Percentiles rank a stretch among this genome's conserved stretches.
phyloP scores from a whole-genome alignment of 805 yeast genomes.

The Candida suzukii region DNA sequence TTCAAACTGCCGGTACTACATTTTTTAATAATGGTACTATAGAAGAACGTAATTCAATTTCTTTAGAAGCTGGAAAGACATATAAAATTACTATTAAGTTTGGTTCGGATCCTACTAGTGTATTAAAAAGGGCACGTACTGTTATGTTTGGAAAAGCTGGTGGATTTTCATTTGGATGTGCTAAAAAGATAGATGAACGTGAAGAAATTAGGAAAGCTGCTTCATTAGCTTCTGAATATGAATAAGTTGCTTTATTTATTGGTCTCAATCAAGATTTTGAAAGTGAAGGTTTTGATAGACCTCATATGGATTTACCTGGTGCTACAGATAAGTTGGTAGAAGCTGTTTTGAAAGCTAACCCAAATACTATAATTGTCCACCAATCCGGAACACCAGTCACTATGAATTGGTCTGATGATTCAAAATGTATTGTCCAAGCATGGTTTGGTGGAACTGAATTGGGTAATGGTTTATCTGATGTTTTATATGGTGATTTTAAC shows the following conservation, averaged over 20 bases:
- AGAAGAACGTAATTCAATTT: slow-evolving; percentile 11
- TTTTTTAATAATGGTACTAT: slow-evolving; percentile 28
- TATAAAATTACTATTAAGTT: slow-evolving; percentile 33
- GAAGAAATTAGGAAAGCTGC: slow-evolving; percentile 33
- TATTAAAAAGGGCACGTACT: too few species aligned
- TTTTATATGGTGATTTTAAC: slow-evolving; percentile 49
- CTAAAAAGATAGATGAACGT: slow-evolving; percentile 20
- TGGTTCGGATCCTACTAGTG: slow-evolving; percentile 29
- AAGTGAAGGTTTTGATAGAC: slow-evolving; percentile 53
- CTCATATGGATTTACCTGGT: slow-evolving; percentile 44
- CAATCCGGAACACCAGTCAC: slow-evolving; percentile 59
- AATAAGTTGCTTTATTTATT: slow-evolving; percentile 43
- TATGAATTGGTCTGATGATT: too few species aligned
- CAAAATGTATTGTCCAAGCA: slow-evolving; percentile 36
- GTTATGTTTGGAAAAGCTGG: slow-evolving; percentile 28
- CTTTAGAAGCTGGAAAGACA: slow-evolving; percentile 26
- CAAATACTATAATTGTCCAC: slow-evolving; percentile 44
- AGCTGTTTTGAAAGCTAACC: slow-evolving; percentile 38
- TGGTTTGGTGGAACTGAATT: slow-evolving; percentile 53
- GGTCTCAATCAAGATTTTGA: slow-evolving; percentile 54
- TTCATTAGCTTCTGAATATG: slow-evolving; percentile 39
- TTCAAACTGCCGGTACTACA: slow-evolving; percentile 32
- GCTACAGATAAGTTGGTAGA: slow-evolving; percentile 36
- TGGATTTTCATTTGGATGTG: slow-evolving; percentile 26
- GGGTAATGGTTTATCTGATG: slow-evolving; percentile 56